Conservation (phyloP, 352 stramenopile species). For the Elongisporangium anandrum region DNA sequence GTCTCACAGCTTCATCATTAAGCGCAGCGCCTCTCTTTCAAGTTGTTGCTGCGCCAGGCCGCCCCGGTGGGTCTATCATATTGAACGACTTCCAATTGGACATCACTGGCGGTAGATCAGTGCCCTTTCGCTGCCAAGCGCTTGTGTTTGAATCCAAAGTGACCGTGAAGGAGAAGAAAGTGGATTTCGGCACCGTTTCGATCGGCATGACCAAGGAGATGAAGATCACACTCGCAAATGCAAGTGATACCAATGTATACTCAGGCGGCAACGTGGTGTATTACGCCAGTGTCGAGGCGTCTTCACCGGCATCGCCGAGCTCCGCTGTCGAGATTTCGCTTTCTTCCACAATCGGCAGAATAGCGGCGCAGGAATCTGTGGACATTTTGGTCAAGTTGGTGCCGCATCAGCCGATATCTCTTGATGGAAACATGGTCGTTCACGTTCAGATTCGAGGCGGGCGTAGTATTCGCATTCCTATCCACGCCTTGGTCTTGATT, state of each 20-base stretch:
- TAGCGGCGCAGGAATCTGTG: conserved; percentile 43
- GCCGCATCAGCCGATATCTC: conserved; percentile 38
- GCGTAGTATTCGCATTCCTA: conserved; percentile 55
- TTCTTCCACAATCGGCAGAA: conserved; percentile 26
- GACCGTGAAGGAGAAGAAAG: conserved; percentile 56
- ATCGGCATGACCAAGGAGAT: conserved; percentile 73
- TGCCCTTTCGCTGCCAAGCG: conserved; percentile 38
- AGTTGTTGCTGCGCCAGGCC: background rate
- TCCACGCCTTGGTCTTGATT: conserved; percentile 64
- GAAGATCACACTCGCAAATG: conserved; percentile 40
- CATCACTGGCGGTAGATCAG: conserved; percentile 47
- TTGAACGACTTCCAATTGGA: conserved; percentile 45
- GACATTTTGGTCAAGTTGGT: conserved; percentile 56
- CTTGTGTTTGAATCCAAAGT: conserved; percentile 52
- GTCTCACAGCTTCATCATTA: conserved; percentile 6
- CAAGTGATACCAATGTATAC: conserved; percentile 7
- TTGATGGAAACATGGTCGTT: conserved; percentile 39
- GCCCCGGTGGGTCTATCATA: background rate
- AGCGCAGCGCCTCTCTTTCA: conserved; percentile 1
- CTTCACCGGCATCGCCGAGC: conserved; percentile 18
- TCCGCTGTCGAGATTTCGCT: conserved; percentile 41
- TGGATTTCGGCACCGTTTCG: conserved; percentile 80
- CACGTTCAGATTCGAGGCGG: conserved; percentile 72
- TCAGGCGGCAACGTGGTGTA: conserved; percentile 29
- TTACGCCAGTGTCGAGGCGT: conserved; percentile 49